phyloP scores from a whole-genome alignment of 129 eudicot genomes.

The Silybum marianum region DNA sequence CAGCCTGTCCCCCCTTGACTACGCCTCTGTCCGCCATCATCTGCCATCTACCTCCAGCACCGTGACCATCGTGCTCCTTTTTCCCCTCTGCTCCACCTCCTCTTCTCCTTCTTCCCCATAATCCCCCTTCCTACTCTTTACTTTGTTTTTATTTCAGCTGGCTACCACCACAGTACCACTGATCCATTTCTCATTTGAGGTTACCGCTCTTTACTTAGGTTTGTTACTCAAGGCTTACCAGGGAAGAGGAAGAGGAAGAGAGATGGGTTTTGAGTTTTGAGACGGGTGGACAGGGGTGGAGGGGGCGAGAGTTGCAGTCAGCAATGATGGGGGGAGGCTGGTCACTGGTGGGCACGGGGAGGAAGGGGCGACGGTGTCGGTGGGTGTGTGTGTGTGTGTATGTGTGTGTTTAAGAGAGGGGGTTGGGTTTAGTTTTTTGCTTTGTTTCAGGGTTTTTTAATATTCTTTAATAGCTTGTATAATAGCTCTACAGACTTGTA shows the following conservation, averaged over 20 bases:
- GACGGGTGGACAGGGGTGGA: not conserved
- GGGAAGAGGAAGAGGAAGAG: not conserved
- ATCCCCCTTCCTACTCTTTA: no score
- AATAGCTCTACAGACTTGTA: not conserved
- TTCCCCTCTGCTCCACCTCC: no score
- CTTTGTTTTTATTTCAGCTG: no score
- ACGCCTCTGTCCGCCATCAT: no score
- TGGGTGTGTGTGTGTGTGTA: not conserved
- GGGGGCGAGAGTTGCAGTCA: not conserved
- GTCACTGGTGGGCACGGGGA: not conserved
- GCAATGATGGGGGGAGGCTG: not conserved
- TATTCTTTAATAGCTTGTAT: not conserved
- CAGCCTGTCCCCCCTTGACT: no score
- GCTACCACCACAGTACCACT: not conserved
- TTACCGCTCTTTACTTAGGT: not conserved
- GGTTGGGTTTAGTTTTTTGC: not conserved
- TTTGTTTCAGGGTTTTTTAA: not conserved
- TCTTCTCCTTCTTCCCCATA: no score
- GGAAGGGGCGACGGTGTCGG: no score
- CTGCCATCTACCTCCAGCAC: no score
- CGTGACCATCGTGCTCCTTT: no score
- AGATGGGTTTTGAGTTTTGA: not conserved
- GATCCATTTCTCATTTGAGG: not conserved
- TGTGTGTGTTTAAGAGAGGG: not conserved
- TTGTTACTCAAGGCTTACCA: not conserved